Conservation (phyloP, 208 protist species). For the Leishmania tropica region DNA sequence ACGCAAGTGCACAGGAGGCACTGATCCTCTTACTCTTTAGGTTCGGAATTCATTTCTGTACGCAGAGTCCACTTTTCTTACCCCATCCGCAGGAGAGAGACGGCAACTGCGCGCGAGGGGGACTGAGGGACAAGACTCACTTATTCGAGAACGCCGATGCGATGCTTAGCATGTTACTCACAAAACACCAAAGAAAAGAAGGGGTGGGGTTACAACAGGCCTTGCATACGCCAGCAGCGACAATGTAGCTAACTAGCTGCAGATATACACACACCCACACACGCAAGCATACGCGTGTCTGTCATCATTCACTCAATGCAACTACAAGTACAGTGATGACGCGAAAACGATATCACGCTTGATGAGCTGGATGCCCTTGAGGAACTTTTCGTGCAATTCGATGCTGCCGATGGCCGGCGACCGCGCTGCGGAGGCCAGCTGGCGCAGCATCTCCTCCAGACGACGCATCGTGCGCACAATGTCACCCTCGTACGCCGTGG, state of each 20-base stretch:
- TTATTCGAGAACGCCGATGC: constrained; percentile 4
- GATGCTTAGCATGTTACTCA: background rate
- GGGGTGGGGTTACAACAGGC: background rate
- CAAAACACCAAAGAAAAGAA: background rate
- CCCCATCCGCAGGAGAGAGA: background rate
- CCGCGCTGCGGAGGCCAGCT: constrained; percentile 97
- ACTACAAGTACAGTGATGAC: constrained; percentile 97
- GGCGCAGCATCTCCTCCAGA: constrained; percentile 98
- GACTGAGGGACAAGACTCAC: background rate
- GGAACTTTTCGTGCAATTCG: constrained; percentile 98
- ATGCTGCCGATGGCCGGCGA: constrained; percentile 97
- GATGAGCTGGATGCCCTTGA: constrained; percentile 95
- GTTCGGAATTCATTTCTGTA: background rate
- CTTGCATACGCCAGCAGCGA: background rate
- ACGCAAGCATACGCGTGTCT: too few relatives aligned
- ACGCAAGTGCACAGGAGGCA: background rate
- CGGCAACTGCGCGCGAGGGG: background rate
- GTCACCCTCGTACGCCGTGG: constrained; percentile 98
- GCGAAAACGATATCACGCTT: constrained; percentile 99
- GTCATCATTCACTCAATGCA: background rate
- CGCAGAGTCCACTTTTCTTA: background rate
- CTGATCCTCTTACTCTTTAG: background rate
- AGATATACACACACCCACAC: background rate
- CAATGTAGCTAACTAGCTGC: background rate
- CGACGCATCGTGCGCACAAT: constrained; percentile 98